Evolutionary conservation across 129 eudicot genomes (phyloP), one percentile per base, ranked within the genome.

Genomic region (Lactuca sativa): DNA sequence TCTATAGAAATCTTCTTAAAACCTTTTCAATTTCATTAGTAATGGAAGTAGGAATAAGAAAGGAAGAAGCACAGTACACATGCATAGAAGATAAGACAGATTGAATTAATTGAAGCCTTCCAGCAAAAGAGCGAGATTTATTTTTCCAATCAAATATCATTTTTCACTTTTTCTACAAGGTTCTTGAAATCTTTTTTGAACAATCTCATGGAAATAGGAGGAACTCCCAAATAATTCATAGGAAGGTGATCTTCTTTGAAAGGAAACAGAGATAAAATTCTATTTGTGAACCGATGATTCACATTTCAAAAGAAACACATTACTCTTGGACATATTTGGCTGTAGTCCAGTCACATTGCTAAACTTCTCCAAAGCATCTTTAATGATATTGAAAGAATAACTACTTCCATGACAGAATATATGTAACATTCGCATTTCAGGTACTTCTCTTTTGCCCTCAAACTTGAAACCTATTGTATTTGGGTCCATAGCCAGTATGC

Each of bases 211-310:
- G 62, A 9, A 1, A 57, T 30, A 7, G 31, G 1, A 0, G 64
- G 64, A 10, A 31, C 40, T 2, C 64, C 40, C 30, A 59, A 17
- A 12, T 59, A 59, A 1, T 6, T 31, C 7, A 59, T 7, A 2
- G 64, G 64, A 0, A 59, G n/a, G 6, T 2, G 4, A 2, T 16
- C 64, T 6, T 18, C 36, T 0, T 0, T 3, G 31, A 59, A 59
- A 10, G 18, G 64, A n/a, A 59, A 12, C 11, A 59, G 2, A 2
- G 4, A 3, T 0, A 9, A 0, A 1, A 59, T 59, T 0, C 9
- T 30, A 0, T 10, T 2, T 4, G 9, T 59, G 0, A 3, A 2
- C 0, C 3, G 0, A 0, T 2, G 7, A 0, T 11, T 59, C 0
- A 59, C 41, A 59, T 30, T 25, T 1, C 64, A 2, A 12, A 59